Percentiles rank a stretch among this genome's conserved stretches.
phyloP scores from a whole-genome alignment of 495 filamentous ascomycete species.

The Aspergillus saccharolyticus region DNA sequence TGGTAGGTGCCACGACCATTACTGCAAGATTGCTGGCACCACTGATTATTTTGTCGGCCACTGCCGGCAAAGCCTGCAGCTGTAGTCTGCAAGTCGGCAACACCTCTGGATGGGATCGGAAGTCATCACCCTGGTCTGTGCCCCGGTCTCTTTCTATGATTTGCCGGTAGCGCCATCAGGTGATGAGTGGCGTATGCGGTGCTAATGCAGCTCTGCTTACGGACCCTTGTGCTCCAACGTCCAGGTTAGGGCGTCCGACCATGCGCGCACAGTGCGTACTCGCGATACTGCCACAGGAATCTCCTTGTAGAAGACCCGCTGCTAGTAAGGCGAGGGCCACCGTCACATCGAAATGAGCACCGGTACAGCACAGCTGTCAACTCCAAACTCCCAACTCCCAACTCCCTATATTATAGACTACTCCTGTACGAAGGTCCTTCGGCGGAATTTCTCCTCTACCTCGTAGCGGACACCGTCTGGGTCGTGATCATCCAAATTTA shows the following conservation, averaged over 20 bases:
- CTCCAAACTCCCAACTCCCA: no score
- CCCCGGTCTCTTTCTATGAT: conserved; percentile 16
- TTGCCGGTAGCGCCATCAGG: conserved; percentile 26
- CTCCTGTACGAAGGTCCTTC: no score
- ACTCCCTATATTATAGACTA: no score
- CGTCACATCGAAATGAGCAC: no score
- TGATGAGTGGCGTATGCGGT: conserved; percentile 33
- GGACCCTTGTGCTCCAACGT: not conserved
- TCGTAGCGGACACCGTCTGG: no score
- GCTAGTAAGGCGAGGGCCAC: no score
- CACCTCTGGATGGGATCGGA: conserved; percentile 15
- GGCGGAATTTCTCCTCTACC: no score
- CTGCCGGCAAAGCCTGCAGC: conserved; percentile 6
- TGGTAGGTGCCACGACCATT: not conserved
- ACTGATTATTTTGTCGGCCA: not conserved
- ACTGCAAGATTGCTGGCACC: not conserved
- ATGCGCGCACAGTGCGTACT: no score
- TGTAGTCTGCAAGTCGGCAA: conserved; percentile 17
- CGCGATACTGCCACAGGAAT: no score
- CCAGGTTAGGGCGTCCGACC: not conserved
- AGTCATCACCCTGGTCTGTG: conserved; percentile 9
- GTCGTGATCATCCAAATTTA: no score
- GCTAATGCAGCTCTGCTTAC: conserved; percentile 24
- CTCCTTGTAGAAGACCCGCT: no score
- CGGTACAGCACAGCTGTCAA: no score